Base-by-base conservation (phyloP, 1,284 basidiomycete genomes). In the Apiotrichum siamense region DNA sequence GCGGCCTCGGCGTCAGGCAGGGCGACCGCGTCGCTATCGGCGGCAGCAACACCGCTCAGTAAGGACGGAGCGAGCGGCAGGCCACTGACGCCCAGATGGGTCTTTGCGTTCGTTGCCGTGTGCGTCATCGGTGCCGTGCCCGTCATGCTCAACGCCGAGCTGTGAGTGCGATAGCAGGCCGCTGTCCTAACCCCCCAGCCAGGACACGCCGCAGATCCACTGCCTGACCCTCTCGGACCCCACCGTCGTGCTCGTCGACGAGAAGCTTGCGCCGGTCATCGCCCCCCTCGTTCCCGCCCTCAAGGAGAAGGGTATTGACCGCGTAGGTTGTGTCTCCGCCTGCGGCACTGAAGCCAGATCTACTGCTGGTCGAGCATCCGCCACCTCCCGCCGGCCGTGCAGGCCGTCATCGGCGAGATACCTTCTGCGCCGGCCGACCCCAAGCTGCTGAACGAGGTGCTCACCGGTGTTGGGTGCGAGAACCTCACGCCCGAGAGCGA, bases 41-140 rank as follows among this genome's bases (percentile, higher is more conserved):
- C 1, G 69, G 69, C 17, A 42, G 52, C 11, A 72, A 72, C 57
- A 57, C 50, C 21, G 24, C 39, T 3, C 65, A 39, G 38, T 39
- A 20, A n/a, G n/a, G n/a, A n/a, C n/a, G n/a, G n/a, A n/a, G n/a
- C n/a, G n/a, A n/a, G n/a, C n/a, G n/a, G n/a, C n/a, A n/a, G n/a
- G n/a, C n/a, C n/a, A n/a, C n/a, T n/a, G n/a, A n/a, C n/a, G n/a
- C n/a, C n/a, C n/a, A 33, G 32, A 2, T 72, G 68, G 65, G 54
- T 70, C 10, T 50, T 66, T 1, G 44, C 60, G 2, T 72, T 64
- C 39, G 47, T 65, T 6, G 69, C 68, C 4, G 49, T 48, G 3
- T 64, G 68, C 33, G 53, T 72, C 25, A 59, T 72, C 35, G 69
- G 67, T 12, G 68, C 62, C 1, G 58, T 70, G 9, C 47, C 62